Percentiles rank a stretch among this genome's conserved stretches.
phyloP scores from a whole-genome alignment of 495 filamentous ascomycete species.

The Penicillium bialowiezense region DNA sequence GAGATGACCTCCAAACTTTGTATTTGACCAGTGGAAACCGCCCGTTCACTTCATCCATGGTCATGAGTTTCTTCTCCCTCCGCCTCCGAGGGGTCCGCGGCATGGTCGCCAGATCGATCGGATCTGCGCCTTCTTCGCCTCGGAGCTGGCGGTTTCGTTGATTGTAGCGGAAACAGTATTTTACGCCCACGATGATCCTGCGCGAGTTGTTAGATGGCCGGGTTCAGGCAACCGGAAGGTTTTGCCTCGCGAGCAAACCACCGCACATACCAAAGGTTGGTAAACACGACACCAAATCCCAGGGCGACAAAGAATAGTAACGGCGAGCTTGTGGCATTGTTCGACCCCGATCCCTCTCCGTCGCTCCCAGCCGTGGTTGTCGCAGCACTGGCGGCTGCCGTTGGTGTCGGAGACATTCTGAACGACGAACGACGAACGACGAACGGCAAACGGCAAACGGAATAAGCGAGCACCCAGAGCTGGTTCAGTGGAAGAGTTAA shows the following conservation, averaged over 20 bases:
- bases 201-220: slow-evolving; percentile 4
- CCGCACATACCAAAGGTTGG: slow-evolving; percentile 84
- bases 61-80: slow-evolving; percentile 96
- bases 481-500: no score
- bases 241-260: neutral
- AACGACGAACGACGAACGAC: no score
- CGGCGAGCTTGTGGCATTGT: slow-evolving; percentile 68
- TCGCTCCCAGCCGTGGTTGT: slow-evolving; percentile 17
- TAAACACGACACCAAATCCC: slow-evolving; percentile 98
- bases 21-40: slow-evolving; percentile 95
- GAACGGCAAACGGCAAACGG: no score
- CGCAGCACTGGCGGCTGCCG: slow-evolving; percentile 19
- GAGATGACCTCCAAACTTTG: slow-evolving; percentile 84
- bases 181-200: slow-evolving; percentile 99
- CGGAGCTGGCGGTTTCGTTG: slow-evolving; percentile 81
- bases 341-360: slow-evolving; percentile 6
- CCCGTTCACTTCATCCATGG: slow-evolving; percentile 97
- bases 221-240: neutral
- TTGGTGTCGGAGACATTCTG: slow-evolving; percentile 21
- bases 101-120: slow-evolving; percentile 76
- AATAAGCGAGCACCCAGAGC: neutral
- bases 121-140: slow-evolving; percentile 80
- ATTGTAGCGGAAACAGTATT: slow-evolving; percentile 99
- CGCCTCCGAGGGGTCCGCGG: slow-evolving; percentile 75
- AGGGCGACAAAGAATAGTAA: slow-evolving; percentile 95